Base-by-base conservation (phyloP, 192 early-diverging fungal genomes). In the Chytriomyces sp. region DNA sequence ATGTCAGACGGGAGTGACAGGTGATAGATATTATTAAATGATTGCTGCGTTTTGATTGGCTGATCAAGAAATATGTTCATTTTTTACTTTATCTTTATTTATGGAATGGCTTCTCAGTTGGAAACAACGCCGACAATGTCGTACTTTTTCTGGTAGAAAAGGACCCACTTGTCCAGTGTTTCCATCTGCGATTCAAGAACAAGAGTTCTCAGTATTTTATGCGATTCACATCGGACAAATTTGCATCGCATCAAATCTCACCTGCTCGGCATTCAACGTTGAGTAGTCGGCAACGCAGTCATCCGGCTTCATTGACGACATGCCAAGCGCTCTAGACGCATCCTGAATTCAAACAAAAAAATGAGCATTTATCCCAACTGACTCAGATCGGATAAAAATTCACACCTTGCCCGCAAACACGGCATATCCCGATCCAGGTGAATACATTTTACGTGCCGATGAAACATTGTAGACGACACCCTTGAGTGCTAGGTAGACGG, bases 401-500 rank as follows among this genome's bases (percentile, higher is more conserved):
- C 16, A 91, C 91, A 80, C 94, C 82, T 92, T 91, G 23, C 94
- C 94, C 26, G 93, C 91, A 82, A 95, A 94, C 28, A 89, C 83
- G 63, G 82, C 78, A 80, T 95, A 95, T 61, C 91, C 91, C n/a
- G 70, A 74, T 4, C 85, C 88, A 5, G 89, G 88, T 26, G 83
- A 80, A 82, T 95, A 95, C 84, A 88, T 85, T 47, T 86, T 86
- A 57, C 53, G 82, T 65, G 89, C 88, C 62, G 62, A 45, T 1
- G 89, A 83, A 24, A 95, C 93, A 85, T 95, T 93, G 76, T 90
- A 95, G 7, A 95, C 86, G 80, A 62, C 7, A 8, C 94, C 92
- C 81, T 94, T 95, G 66, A 95, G 83, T 5, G 92, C 94, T n/a
- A 95, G 85, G 75, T 94, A 95, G 72, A 95, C 89, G 9, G 92